Percentiles rank a stretch among this genome's conserved stretches.
phyloP scores from a whole-genome alignment of 2,329 filamentous ascomycete genomes.

The Coniella lustricola region DNA sequence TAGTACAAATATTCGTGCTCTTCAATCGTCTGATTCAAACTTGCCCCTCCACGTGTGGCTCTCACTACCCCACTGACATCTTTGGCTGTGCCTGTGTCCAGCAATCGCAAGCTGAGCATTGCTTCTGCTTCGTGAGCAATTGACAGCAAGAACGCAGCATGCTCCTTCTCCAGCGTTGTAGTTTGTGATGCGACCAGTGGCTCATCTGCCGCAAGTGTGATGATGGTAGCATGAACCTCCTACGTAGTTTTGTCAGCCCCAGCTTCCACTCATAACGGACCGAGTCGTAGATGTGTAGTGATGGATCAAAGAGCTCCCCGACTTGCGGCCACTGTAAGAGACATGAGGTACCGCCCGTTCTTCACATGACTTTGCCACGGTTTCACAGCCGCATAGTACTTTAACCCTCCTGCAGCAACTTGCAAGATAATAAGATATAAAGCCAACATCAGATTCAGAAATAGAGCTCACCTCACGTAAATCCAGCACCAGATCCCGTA shows the following conservation, averaged over 20 bases:
- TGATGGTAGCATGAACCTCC: constrained; percentile 57
- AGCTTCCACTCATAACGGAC: no score
- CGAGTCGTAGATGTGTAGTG: no score
- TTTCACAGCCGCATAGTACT: no score
- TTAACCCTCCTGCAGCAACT: no score
- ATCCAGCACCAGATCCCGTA: constrained; percentile 51
- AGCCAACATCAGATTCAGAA: no score
- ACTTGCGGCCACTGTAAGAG: no score
- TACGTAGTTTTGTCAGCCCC: constrained; percentile 24
- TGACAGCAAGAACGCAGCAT: constrained; percentile 63
- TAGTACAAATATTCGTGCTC: constrained; percentile 75
- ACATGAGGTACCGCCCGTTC: no score
- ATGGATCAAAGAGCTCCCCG: no score
- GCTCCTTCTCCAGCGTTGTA: constrained; percentile 62
- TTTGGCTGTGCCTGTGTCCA: constrained; percentile 83
- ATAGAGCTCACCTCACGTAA: constrained; percentile 53
- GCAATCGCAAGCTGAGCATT: constrained; percentile 62
- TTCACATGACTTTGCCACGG: no score
- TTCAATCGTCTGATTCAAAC: constrained; percentile 28
- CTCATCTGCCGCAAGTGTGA: constrained; percentile 66
- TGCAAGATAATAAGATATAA: no score
- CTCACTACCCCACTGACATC: constrained; percentile 87
- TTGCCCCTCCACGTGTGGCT: constrained; percentile 53
- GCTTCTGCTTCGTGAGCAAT: constrained; percentile 69
- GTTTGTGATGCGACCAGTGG: constrained; percentile 57